Conservation (phyloP, 192 early-diverging fungal species). For the Gaertneriomyces sp. region DNA sequence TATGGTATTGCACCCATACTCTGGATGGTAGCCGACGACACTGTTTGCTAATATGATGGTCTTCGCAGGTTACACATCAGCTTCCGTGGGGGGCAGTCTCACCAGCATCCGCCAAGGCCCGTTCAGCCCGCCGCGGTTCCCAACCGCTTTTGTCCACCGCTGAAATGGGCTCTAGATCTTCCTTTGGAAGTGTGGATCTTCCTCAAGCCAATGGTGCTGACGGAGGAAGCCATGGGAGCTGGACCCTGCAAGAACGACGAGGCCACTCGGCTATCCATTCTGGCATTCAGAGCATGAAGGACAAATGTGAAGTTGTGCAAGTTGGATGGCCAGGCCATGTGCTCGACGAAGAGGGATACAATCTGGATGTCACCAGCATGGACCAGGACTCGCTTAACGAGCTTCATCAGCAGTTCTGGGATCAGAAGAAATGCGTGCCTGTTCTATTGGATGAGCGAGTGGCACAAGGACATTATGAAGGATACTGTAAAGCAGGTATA, state of each 20-base stretch:
- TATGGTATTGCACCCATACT: no score
- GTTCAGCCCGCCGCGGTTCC: no score
- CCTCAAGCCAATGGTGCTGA: not conserved
- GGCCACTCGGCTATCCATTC: conserved; percentile 90
- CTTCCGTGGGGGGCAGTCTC: not conserved
- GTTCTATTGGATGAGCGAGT: conserved; percentile 72
- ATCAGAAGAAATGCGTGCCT: conserved; percentile 61
- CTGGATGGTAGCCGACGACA: no score
- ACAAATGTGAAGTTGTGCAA: conserved; percentile 57
- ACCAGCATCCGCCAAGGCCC: not conserved
- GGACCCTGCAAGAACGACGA: conserved; percentile 40
- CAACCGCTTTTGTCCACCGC: no score
- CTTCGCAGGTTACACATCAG: no score
- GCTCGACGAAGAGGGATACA: conserved; percentile 54
- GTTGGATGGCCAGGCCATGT: conserved; percentile 73
- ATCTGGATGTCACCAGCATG: conserved; percentile 51
- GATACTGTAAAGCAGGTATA: conserved; percentile 90
- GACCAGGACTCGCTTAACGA: conserved; percentile 48
- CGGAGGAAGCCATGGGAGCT: not conserved
- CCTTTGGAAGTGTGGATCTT: no score
- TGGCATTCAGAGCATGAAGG: conserved; percentile 68
- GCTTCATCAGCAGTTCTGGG: conserved; percentile 52
- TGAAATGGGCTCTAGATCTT: no score
- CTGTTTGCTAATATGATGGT: no score
- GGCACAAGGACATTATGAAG: conserved; percentile 87